Conservation (phyloP, 768 basidiomycete genomes). For the Paxillus involutus region DNA sequence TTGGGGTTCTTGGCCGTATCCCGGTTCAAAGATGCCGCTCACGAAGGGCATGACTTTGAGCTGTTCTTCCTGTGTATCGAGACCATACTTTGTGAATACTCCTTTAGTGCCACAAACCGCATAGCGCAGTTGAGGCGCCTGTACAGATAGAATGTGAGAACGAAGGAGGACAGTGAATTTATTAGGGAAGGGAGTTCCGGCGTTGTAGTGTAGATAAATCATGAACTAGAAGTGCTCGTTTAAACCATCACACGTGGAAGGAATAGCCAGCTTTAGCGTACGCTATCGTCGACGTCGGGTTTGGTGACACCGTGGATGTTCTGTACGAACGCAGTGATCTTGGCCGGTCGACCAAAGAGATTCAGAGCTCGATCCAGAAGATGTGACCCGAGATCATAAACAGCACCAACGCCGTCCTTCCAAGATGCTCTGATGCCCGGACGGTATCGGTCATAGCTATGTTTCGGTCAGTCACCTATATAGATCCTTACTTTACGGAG, state of each 20-base stretch:
- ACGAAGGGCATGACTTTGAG: slow-evolving; percentile 57
- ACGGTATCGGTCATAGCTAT: slow-evolving; percentile 76
- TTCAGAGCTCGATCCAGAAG: slow-evolving; percentile 75
- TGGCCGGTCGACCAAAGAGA: slow-evolving; percentile 74
- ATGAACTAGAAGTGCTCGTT: slow-evolving; percentile 42
- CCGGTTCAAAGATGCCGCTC: slow-evolving; percentile 40
- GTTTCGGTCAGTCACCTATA: background rate
- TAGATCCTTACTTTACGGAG: background rate
- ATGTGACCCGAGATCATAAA: slow-evolving; percentile 80
- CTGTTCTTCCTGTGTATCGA: slow-evolving; percentile 80
- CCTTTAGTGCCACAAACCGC: slow-evolving; percentile 70
- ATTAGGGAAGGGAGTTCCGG: slow-evolving; percentile 38
- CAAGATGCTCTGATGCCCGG: slow-evolving; percentile 65
- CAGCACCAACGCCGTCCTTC: slow-evolving; percentile 74
- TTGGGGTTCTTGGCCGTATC: slow-evolving; percentile 64
- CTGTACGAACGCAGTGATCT: slow-evolving; percentile 65
- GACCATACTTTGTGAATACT: slow-evolving; percentile 70
- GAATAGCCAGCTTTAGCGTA: slow-evolving; percentile 29
- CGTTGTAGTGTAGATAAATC: slow-evolving; percentile 51
- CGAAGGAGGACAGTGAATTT: slow-evolving; percentile 69
- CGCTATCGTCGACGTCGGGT: slow-evolving; percentile 65
- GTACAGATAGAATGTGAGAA: slow-evolving; percentile 68
- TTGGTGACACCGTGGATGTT: slow-evolving; percentile 69
- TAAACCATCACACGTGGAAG: background rate
- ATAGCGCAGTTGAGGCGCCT: slow-evolving; percentile 67